phyloP scores from a whole-genome alignment of 805 yeast genomes.

The Zygoascus ofunaensis region DNA sequence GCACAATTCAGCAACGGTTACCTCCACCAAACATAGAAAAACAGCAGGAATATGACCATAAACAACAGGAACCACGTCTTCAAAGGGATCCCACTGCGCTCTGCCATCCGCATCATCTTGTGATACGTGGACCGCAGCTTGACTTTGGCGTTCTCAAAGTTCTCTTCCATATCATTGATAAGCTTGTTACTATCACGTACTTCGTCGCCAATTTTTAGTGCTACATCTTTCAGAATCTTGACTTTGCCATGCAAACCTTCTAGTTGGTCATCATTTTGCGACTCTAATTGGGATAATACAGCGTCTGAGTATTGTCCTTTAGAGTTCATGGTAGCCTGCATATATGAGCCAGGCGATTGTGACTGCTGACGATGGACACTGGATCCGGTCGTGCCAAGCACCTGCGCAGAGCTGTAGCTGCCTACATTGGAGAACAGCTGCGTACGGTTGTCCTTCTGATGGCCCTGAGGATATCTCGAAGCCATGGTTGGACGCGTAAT shows the following conservation, averaged over 20 bases:
- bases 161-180: conserved; percentile 35
- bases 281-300: conserved; percentile 49
- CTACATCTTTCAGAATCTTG: conserved; percentile 41
- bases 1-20: too few relatives aligned
- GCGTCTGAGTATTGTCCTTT: conserved; percentile 38
- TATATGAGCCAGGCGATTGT: conserved; percentile 13
- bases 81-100: conserved; percentile 53
- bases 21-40: conserved; percentile 26
- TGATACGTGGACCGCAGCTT: conserved; percentile 45
- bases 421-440: conserved; percentile 30
- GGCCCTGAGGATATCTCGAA: conserved; percentile 18
- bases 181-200: conserved; percentile 45
- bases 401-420: conserved; percentile 22
- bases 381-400: conserved; percentile 5
- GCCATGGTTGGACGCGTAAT: conserved; percentile 4
- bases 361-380: conserved; percentile 6
- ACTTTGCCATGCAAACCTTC: conserved; percentile 47
- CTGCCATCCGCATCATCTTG: conserved; percentile 56
- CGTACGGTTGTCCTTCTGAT: conserved; percentile 31
- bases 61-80: conserved; percentile 48
- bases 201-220: conserved; percentile 51
- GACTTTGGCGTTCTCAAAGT: conserved; percentile 39
- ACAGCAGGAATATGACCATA: conserved; percentile 40
- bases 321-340: conserved; percentile 22
- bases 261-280: conserved; percentile 56